Conservation (phyloP, 352 stramenopile species). For the Phytophthora palmivora region DNA sequence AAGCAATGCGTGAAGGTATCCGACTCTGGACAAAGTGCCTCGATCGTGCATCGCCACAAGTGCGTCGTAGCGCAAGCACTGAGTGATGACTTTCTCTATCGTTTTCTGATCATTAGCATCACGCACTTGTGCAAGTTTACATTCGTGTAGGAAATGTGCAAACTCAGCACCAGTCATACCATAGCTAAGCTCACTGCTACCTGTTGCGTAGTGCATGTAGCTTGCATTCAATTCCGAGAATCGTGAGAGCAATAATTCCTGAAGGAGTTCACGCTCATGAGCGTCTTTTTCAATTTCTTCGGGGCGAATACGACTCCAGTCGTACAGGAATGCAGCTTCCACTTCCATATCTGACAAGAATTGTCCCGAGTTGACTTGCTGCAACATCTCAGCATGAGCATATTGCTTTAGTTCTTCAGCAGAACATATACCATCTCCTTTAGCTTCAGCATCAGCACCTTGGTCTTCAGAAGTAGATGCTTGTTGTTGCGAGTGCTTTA, state of each 20-base stretch:
- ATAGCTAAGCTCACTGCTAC: conserved; percentile 68
- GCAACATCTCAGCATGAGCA: conserved; percentile 67
- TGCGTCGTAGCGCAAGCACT: conserved; percentile 45
- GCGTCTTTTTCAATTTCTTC: conserved; percentile 54
- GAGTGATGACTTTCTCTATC: conserved; percentile 30
- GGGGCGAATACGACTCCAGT: conserved; percentile 63
- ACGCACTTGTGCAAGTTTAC: conserved; percentile 47
- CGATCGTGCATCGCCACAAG: conserved; percentile 63
- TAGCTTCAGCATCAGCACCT: conserved; percentile 29
- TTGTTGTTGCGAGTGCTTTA: conserved; percentile 5
- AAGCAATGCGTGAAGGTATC: conserved; percentile 74
- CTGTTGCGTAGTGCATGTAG: conserved; percentile 82
- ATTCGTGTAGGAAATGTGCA: conserved; percentile 81
- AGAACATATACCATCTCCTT: conserved; percentile 21
- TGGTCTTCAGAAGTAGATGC: conserved; percentile 14
- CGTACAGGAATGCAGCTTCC: conserved; percentile 83
- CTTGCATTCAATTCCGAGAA: conserved; percentile 63
- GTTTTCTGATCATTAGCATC: conserved; percentile 56
- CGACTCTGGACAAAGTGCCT: conserved; percentile 65
- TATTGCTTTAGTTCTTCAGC: conserved; percentile 72
- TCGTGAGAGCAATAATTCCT: conserved; percentile 63
- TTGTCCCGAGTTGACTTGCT: conserved; percentile 79
- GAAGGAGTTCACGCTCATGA: conserved; percentile 46
- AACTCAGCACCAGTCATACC: conserved; percentile 76
- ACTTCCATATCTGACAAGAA: conserved; percentile 85